phyloP scores from a whole-genome alignment of 257 asterid species.

The Mitragyna speciosa region DNA sequence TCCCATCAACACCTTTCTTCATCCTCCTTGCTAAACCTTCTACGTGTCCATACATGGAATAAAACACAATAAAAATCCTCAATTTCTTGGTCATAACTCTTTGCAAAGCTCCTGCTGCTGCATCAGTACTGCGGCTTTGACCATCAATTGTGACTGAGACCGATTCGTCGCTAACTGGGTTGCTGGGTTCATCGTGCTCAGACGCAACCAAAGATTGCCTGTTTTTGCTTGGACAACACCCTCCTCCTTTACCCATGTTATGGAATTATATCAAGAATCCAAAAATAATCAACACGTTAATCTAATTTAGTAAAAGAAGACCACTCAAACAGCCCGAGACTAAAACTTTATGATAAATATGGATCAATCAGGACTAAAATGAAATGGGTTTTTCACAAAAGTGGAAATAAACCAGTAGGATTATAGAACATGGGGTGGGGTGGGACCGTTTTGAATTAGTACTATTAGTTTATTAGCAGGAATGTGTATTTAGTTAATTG shows the following conservation, averaged over 20 bases:
- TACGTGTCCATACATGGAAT: slow-evolving; percentile 98
- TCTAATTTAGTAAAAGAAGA: not conserved
- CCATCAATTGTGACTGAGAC: slow-evolving; percentile 20
- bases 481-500: not conserved
- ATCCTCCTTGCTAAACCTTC: slow-evolving; percentile 80
- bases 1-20: slow-evolving; percentile 75
- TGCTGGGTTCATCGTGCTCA: slow-evolving; percentile 16
- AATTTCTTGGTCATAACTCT: slow-evolving; percentile 20
- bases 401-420: not conserved
- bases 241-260: slow-evolving; percentile 73
- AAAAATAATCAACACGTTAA: not conserved
- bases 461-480: not conserved
- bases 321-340: not conserved
- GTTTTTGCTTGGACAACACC: slow-evolving; percentile 55
- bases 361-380: not conserved
- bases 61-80: slow-evolving; percentile 62
- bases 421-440: slow-evolving; percentile 3
- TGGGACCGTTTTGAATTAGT: not conserved
- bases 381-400: not conserved
- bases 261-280: slow-evolving; percentile 16
- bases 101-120: slow-evolving; percentile 10
- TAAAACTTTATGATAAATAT: not conserved
- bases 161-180: slow-evolving; percentile 22
- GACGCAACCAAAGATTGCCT: slow-evolving; percentile 30
- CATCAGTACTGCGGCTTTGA: slow-evolving; percentile 21